These are phyloP conservation scores for Malania oleifera DNA, from an alignment of 164 flowering plant genomes.

Conservation along the genomic window DNA sequence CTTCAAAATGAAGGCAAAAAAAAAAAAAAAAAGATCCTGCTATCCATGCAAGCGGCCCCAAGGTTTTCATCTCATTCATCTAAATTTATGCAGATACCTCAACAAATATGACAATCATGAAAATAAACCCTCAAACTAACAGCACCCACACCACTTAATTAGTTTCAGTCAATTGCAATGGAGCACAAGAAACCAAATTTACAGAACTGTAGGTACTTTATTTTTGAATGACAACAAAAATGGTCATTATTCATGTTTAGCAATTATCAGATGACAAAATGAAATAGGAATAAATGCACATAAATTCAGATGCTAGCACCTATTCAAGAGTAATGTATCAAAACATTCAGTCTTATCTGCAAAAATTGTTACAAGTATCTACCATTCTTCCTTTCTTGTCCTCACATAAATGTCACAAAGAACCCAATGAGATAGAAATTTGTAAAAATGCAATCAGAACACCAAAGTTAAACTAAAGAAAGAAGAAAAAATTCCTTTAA, in stretches of 20 bases:
- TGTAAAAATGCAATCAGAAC: not conserved
- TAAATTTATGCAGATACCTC: no score
- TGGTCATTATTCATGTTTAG: no score
- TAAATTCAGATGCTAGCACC: not conserved
- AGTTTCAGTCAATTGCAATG: not conserved
- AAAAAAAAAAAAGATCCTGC: no score
- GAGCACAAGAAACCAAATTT: not conserved
- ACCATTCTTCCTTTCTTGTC: not conserved
- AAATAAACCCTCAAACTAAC: no score
- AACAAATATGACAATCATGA: no score
- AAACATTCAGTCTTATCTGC: constrained; percentile 3
- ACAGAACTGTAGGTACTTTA: no score
- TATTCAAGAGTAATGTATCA: not conserved
- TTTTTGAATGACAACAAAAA: no score
- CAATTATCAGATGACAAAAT: no score
- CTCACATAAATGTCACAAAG: not conserved
- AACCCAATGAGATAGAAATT: not conserved
- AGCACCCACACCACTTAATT: no score
- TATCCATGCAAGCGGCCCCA: no score
- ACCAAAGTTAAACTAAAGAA: not conserved
- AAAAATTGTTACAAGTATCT: not conserved
- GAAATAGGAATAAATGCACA: constrained; percentile 7
- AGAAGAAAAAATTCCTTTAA: not conserved
- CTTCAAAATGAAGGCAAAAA: no score
- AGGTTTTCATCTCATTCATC: no score